These are phyloP conservation scores for Viola odorata DNA, from an alignment of 345 rosid species.

Conservation along the genomic window DNA sequence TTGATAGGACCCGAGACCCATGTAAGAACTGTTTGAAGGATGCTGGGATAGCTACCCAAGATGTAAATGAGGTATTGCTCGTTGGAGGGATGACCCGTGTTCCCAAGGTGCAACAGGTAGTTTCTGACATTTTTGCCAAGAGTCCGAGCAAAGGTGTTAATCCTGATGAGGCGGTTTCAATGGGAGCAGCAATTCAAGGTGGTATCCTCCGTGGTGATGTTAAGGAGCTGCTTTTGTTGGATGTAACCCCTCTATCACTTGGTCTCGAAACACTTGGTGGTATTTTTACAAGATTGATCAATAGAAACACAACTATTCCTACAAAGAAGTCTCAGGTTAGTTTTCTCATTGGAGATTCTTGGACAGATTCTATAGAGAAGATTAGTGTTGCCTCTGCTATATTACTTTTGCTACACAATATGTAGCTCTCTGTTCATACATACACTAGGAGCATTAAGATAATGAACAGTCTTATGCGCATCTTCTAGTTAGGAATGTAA, in stretches of 20 bases:
- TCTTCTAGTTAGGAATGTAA: too few relatives aligned
- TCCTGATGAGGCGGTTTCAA: slow-evolving; percentile 87
- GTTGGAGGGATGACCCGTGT: slow-evolving; percentile 98
- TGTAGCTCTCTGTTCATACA: too few relatives aligned
- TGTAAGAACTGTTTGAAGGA: slow-evolving; percentile 81
- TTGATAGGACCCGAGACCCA: slow-evolving; percentile 64
- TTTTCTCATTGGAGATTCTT: neutral
- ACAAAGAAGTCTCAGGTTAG: slow-evolving; percentile 80
- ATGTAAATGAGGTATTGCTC: slow-evolving; percentile 73
- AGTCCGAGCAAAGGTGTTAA: slow-evolving; percentile 82
- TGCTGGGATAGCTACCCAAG: slow-evolving; percentile 64
- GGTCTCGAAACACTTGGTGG: slow-evolving; percentile 95
- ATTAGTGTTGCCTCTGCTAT: neutral
- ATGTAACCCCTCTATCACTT: slow-evolving; percentile 83
- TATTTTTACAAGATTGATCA: slow-evolving; percentile 61
- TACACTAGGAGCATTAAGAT: too few relatives aligned
- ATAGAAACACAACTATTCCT: slow-evolving; percentile 81
- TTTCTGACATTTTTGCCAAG: slow-evolving; percentile 74
- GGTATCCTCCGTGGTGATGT: slow-evolving; percentile 94
- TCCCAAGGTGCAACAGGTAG: slow-evolving; percentile 82
- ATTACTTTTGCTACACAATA: too few relatives aligned
- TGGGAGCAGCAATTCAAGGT: slow-evolving; percentile 92
- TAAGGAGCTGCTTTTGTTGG: slow-evolving; percentile 75
- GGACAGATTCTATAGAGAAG: neutral
- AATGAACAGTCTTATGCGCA: too few relatives aligned